Base-by-base conservation (phyloP, 225 moss, liverwort and hornwort genomes). In the Marchantia paleacea region DNA sequence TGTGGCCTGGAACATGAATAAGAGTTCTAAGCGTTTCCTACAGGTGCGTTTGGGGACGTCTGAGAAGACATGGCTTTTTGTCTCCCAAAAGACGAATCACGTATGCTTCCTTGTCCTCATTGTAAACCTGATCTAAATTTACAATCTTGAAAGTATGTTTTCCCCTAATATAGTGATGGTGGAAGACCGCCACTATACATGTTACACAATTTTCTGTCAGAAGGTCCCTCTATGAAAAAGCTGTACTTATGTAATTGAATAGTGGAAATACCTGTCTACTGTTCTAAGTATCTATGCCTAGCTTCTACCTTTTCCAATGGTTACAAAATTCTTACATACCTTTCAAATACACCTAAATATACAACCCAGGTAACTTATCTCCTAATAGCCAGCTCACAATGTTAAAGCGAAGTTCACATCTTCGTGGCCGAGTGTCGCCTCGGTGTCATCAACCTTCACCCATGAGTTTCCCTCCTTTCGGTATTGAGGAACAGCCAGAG, bases 401-500 rank as follows among this genome's bases (percentile, higher is more conserved):
- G 93, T 92, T 24, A 94, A 82, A 30, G 96, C 87, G 77, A 97
- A 94, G 85, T 94, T 89, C 18, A 94, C 89, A 80, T 97, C 96
- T 47, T 97, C 93, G 0, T 87, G 84, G 63, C 91, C 85, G n/a
- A 94, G 69, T 7, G 58, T 30, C 15, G 89, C 82, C 69, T 89
- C 80, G 18, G 85, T 75, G 4, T 91, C 88, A 83, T 90, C 94
- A 72, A 94, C 86, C 83, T 91, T 89, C 58, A 97, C 87, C 92
- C 93, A 97, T 31, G 81, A 85, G 74, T 85, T 94, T 60, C 96
- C 96, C 80, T 94, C 91, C 82, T 90, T 91, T 81, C 94, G 87
- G 79, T 97, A 97, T 60, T 91, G 94, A 63, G 96, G 96, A 67
- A 97, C 94, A 48, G 94, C 92, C 18, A 97, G 84, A 48, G 92